Evolutionary conservation across 805 yeast genomes (phyloP), one percentile per base, ranked within the genome.

Genomic region (Teunomyces aglyptinius): DNA sequence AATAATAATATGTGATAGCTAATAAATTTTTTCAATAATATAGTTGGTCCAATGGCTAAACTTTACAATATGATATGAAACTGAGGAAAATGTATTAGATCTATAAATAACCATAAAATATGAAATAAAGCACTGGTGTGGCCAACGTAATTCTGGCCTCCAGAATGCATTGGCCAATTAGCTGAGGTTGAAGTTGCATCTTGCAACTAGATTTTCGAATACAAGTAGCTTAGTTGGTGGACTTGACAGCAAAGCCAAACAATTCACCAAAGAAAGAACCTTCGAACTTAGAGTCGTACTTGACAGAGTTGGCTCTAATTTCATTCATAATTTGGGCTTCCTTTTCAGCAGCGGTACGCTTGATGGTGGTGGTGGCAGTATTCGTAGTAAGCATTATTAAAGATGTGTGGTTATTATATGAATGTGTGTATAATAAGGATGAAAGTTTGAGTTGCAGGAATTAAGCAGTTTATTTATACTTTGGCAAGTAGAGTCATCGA

Each of bases 291-390:
- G 71, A 58, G 48, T 71, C 74, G 59, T 50, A 71, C 52, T 60
- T 67, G 39, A 56, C 63, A 40, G 54, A 40, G 48, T 54, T 56
- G 29, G 67, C 59, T 66, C 73, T 68, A 50, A 72, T 72, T 53
- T 71, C 76, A 38, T 63, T 61, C 77, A 72, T 71, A 53, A 72
- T 71, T 52, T 61, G 60, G 50, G 75, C 76, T 63, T 72, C 77
- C 59, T 72, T 72, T 58, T 72, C 76, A 45, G 76, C 76, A 47
- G 71, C 54, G 31, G 53, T 46, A 50, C 49, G 48, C 45, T 50
- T 48, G 41, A 44, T 33, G 8, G 42, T 31, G 47, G 42, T 31
- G 38, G 40, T 43, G 29, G 46, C 18, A 13, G 36, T n/a, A n/a
- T n/a, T n/a, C n/a, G n/a, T 27, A 27, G 49, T 41, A 38, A 38